Percentiles rank a stretch among this genome's conserved stretches.
Evolutionary conservation across 1,284 basidiomycete species (phyloP).

Genomic region (Testicularia cyperi): DNA sequence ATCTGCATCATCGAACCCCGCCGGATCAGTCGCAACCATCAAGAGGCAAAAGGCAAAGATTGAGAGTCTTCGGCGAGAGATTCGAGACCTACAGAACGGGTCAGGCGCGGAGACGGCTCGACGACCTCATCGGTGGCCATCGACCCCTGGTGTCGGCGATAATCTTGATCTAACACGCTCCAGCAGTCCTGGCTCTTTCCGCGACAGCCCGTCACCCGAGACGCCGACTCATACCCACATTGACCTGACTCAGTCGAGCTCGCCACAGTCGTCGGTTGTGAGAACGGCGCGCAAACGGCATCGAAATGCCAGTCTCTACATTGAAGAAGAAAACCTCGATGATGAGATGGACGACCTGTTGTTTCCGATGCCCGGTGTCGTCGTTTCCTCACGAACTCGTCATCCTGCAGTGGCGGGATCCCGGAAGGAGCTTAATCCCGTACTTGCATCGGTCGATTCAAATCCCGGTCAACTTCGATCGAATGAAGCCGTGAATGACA

Average conservation of each 20-base stretch:
- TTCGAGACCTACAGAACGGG: too few relatives aligned
- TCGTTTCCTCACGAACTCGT: too few relatives aligned
- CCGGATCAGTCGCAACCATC: too few relatives aligned
- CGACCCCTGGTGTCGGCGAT: neutral
- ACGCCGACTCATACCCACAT: slow-evolving; percentile 5
- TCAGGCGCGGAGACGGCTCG: too few relatives aligned
- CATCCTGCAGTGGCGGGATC: too few relatives aligned
- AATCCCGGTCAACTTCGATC: too few relatives aligned
- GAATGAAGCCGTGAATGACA: too few relatives aligned
- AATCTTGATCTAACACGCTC: slow-evolving; percentile 6
- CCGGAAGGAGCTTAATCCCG: too few relatives aligned
- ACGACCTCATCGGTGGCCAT: slow-evolving; percentile 1
- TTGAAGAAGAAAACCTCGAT: slow-evolving; percentile 29
- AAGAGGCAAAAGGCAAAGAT: too few relatives aligned
- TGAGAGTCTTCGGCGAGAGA: too few relatives aligned
- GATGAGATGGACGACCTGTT: slow-evolving; percentile 27
- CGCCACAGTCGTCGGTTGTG: slow-evolving; percentile 2
- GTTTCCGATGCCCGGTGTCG: slow-evolving; percentile 35
- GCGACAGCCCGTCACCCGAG: neutral
- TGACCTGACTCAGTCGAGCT: neutral
- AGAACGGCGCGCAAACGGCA: slow-evolving; percentile 1
- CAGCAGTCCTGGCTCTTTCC: slow-evolving; percentile 4
- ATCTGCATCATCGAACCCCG: too few relatives aligned
- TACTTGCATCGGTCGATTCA: too few relatives aligned
- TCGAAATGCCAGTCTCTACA: slow-evolving; percentile 3